A percentile compares a stretch with the other conserved stretches of the same genome.
These are phyloP conservation scores for Polyporus arcularius DNA, from an alignment of 768 basidiomycete species.

Conservation along the genomic window DNA sequence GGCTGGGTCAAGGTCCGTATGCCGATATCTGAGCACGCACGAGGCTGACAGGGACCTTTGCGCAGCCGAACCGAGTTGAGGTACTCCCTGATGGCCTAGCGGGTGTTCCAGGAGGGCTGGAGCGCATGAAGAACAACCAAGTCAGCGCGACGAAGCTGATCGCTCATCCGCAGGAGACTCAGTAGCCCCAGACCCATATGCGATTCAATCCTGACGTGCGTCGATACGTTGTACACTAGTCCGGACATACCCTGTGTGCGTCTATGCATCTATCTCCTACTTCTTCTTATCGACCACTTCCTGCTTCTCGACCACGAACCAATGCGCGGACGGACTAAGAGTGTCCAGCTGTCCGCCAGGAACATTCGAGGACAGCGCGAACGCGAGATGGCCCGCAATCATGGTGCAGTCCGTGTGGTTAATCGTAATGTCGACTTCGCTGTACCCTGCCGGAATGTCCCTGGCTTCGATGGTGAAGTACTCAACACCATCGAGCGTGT, in stretches of 20 bases:
- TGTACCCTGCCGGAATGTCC: slow-evolving; percentile 4
- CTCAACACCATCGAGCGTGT: background rate
- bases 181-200: no score
- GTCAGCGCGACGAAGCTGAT: slow-evolving; percentile 48
- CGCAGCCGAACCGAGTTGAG: slow-evolving; percentile 45
- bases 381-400: slow-evolving; percentile 15
- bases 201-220: no score
- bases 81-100: slow-evolving; percentile 43
- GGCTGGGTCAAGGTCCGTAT: slow-evolving; percentile 27
- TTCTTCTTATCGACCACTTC: background rate
- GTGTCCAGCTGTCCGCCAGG: background rate
- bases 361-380: background rate
- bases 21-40: background rate
- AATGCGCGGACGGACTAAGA: slow-evolving; percentile 7
- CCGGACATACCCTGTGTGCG: no score
- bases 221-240: no score
- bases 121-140: slow-evolving; percentile 36
- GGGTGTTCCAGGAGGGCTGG: slow-evolving; percentile 39
- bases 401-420: slow-evolving; percentile 4
- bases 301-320: slow-evolving; percentile 3
- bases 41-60: background rate
- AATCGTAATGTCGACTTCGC: slow-evolving; percentile 8
- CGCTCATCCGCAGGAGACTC: slow-evolving; percentile 40
- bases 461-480: slow-evolving; percentile 1
- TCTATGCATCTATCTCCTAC: no score